Evolutionary conservation across 371 early-diverging fungal species (phyloP).

Genomic region (Haplosporangium sp.): DNA sequence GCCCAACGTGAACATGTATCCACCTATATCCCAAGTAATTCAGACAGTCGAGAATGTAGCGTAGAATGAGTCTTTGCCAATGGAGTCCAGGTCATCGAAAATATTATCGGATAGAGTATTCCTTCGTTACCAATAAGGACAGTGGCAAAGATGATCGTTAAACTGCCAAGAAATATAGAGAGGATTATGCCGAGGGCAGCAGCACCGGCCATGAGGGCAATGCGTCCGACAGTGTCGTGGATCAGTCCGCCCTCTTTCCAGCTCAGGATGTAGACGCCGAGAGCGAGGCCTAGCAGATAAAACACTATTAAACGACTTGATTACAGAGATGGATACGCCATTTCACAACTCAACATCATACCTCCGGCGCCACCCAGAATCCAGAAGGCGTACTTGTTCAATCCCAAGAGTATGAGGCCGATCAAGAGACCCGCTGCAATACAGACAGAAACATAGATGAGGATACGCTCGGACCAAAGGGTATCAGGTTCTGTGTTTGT

Average conservation of each 20-base stretch:
- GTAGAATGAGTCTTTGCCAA: not conserved
- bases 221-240: conserved; percentile 56
- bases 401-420: conserved; percentile 10
- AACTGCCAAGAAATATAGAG: conserved; percentile 53
- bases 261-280: conserved; percentile 62
- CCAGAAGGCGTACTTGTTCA: conserved; percentile 22
- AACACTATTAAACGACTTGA: not conserved
- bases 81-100: not conserved
- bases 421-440: conserved; percentile 18
- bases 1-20: conserved; percentile 62
- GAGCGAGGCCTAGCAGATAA: conserved; percentile 7
- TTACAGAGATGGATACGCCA: not conserved
- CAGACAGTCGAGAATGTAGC: not conserved
- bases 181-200: conserved; percentile 51
- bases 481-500: conserved; percentile 60
- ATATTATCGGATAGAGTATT: not conserved
- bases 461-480: conserved; percentile 18
- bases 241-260: conserved; percentile 62
- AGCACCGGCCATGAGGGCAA: conserved; percentile 5
- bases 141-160: conserved; percentile 58
- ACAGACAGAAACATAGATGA: conserved; percentile 23
- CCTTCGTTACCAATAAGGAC: conserved; percentile 56
- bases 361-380: conserved; percentile 31
- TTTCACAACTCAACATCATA: not conserved
- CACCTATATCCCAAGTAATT: conserved; percentile 13